Conservation (phyloP, 306 rosid species). For the Quercus suber region DNA sequence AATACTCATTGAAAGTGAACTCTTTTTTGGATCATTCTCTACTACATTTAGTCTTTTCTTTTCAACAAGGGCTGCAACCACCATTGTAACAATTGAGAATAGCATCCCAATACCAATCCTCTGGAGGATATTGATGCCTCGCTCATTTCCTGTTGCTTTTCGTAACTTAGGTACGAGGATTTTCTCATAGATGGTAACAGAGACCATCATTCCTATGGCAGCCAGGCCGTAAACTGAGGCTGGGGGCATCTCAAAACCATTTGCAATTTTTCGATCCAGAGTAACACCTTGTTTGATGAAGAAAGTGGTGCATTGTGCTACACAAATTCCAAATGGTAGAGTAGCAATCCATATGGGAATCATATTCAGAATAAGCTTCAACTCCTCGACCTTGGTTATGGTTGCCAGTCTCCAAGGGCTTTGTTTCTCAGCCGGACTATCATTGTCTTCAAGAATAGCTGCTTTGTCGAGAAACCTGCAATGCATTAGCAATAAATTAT, state of each 20-base stretch:
- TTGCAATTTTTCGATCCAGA: slow-evolving; percentile 42
- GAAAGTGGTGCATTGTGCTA: slow-evolving; percentile 80
- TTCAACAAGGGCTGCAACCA: slow-evolving; percentile 64
- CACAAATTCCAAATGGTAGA: slow-evolving; percentile 67
- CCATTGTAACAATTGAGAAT: slow-evolving; percentile 56
- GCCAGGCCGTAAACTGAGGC: slow-evolving; percentile 67
- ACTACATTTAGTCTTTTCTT: slow-evolving; percentile 45
- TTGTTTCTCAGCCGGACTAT: slow-evolving; percentile 35
- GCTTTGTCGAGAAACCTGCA: slow-evolving; percentile 91
- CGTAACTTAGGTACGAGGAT: slow-evolving; percentile 61
- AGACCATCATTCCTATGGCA: slow-evolving; percentile 69
- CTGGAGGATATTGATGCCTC: slow-evolving; percentile 88
- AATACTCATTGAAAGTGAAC: slow-evolving; percentile 57
- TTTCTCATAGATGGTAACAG: slow-evolving; percentile 70
- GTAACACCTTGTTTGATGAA: slow-evolving; percentile 70
- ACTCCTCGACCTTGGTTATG: slow-evolving; percentile 74
- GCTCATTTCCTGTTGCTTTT: slow-evolving; percentile 58
- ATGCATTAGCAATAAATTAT: neutral
- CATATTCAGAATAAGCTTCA: slow-evolving; percentile 81
- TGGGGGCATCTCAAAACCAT: slow-evolving; percentile 58
- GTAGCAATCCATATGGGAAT: slow-evolving; percentile 82
- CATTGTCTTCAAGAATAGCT: slow-evolving; percentile 48
- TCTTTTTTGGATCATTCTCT: slow-evolving; percentile 23
- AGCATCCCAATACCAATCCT: slow-evolving; percentile 87
- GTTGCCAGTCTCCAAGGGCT: slow-evolving; percentile 72